Conservation (phyloP, 352 stramenopile genomes). For the Phytophthora chlamydospora region DNA sequence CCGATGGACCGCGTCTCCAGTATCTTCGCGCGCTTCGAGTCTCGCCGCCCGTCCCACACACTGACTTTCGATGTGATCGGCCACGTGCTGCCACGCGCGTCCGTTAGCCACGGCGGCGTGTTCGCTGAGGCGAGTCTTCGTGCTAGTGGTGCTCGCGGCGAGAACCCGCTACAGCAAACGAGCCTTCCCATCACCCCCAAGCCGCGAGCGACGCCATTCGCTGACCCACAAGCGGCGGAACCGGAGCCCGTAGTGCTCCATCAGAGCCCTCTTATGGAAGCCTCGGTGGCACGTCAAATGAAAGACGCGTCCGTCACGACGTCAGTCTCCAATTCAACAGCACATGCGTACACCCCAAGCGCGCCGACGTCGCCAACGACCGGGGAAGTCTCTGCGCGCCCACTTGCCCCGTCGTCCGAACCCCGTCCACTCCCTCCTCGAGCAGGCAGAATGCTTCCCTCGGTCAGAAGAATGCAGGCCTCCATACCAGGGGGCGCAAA, state of each 20-base stretch:
- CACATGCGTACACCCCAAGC: no score
- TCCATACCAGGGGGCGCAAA: constrained; percentile 4
- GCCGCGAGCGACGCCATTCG: not conserved
- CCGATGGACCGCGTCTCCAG: constrained; percentile 26
- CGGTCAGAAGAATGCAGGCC: constrained; percentile 2
- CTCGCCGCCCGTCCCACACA: not conserved
- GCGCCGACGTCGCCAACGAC: no score
- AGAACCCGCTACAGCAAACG: not conserved
- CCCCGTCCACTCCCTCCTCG: not conserved
- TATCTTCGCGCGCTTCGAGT: constrained; percentile 30
- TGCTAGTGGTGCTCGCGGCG: not conserved
- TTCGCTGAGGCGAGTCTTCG: not conserved
- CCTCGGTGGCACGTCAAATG: constrained; percentile 5
- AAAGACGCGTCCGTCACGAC: not conserved
- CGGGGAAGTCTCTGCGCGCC: not conserved
- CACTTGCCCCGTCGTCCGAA: not conserved
- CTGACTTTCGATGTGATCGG: constrained; percentile 26
- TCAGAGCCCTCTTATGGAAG: constrained; percentile 9
- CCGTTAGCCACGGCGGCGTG: not conserved
- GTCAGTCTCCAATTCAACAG: not conserved
- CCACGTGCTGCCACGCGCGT: constrained; percentile 22
- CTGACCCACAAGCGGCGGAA: not conserved
- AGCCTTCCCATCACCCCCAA: not conserved
- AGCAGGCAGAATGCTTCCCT: constrained; percentile 1
- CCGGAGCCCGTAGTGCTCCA: not conserved